These are phyloP conservation scores for Candida suzukii DNA, from an alignment of 805 yeast genomes.

Conservation along the genomic window DNA sequence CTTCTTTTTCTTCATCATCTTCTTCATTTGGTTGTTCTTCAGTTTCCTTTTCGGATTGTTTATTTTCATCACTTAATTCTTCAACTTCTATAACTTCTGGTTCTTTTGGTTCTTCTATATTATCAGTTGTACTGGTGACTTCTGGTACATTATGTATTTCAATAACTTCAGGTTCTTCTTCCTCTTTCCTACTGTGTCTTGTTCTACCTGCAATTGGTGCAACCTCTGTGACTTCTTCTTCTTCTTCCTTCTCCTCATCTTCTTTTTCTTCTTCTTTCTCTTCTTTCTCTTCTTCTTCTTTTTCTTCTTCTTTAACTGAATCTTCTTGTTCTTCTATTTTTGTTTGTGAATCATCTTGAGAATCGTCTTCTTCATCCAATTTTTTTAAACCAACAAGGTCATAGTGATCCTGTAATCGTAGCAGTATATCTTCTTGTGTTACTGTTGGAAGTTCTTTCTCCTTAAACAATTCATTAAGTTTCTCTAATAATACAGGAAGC, in stretches of 20 bases:
- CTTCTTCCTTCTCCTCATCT: neutral
- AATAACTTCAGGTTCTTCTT: neutral
- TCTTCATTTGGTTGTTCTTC: constrained; percentile 1
- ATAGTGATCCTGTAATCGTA: constrained; percentile 17
- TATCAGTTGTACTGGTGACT: no score
- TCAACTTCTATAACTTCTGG: neutral
- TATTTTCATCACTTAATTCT: constrained; percentile 3
- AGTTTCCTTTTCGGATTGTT: constrained; percentile 1
- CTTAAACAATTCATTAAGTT: constrained; percentile 14
- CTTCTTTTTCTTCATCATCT: neutral
- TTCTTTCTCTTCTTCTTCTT: constrained; percentile 1
- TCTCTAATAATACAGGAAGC: constrained; percentile 9
- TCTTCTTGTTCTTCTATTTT: neutral
- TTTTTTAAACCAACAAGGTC: constrained; percentile 19
- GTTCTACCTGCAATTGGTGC: neutral
- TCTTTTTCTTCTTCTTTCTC: constrained; percentile 4
- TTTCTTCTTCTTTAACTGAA: neutral
- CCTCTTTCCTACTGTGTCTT: neutral
- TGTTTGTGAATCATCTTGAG: no score
- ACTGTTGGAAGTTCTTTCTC: constrained; percentile 2
- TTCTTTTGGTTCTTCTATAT: no score
- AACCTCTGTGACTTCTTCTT: neutral
- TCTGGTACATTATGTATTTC: neutral
- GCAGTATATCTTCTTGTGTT: constrained; percentile 9
- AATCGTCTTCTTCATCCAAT: constrained; percentile 13